Base-by-base conservation (phyloP, 2,329 filamentous ascomycete species). In the Penicillium polonicum region DNA sequence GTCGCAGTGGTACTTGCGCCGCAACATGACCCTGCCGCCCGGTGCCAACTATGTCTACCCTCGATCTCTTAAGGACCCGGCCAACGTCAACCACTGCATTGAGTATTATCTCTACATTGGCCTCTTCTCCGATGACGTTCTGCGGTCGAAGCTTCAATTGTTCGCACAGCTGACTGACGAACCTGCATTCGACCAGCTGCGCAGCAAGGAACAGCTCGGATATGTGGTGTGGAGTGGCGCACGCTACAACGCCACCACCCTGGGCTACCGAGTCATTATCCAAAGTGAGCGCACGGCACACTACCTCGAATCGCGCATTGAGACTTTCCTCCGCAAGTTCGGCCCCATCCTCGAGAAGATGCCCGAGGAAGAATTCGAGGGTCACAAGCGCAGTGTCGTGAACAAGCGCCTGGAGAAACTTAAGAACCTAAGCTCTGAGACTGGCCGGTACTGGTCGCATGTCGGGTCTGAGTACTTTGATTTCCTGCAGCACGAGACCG, bases 161-260 rank as follows among this genome's bases (percentile, higher is more conserved):
- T 83, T 97, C 42, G 89, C 91, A 27, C 94, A 97, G 75, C 89
- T 99, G 78, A 87, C 91, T 0, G 90, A 96, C 56, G 94, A 99
- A 77, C 92, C 92, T 4, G 89, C 89, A 9, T 99, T 97, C 71
- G 91, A 99, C 75, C 92, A 96, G 73, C 82, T 99, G 8, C 86
- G 94, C 49, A 97, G 94, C 43, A 97, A 97, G 76, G 93, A 99
- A 74, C 93, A 99, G 76, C 87, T 99, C 7, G 94, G 94, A 13
- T 99, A 99, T 67, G 90, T 99, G 52, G 93, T 99, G 0, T 96
- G 93, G 76, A 93, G 90, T 48, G 90, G 91, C 29, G 82, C 86
- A 12, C 82, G 88, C 39, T 83, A 84, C 52, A 85, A 89, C 55
- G 79, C 86, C n/a, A 92, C 89, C 0, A 93, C 89, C 0, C 88